Evolutionary conservation across 169 alveolate genomes (phyloP).

Genomic region (Theileria sp.): DNA sequence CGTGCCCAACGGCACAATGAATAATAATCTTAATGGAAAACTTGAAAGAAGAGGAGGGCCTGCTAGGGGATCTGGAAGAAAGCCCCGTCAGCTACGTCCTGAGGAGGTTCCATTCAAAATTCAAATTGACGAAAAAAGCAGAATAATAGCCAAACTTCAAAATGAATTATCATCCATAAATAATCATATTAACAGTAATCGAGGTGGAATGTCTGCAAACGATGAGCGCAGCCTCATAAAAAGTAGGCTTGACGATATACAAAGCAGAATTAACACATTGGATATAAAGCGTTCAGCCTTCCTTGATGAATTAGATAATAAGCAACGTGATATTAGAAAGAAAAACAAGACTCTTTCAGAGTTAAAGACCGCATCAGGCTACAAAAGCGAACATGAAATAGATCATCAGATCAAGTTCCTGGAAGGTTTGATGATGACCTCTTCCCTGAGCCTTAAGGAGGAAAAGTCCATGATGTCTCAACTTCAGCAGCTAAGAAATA

Average conservation of each 20-base stretch:
- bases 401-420: conserved; percentile 70
- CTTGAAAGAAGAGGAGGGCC: conserved; percentile 8
- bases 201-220: conserved; percentile 68
- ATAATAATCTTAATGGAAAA: neutral
- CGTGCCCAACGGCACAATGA: conserved; percentile 33
- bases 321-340: conserved; percentile 72
- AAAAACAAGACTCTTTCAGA: conserved; percentile 65
- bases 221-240: conserved; percentile 71
- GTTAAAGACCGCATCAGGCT: conserved; percentile 69
- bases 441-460: conserved; percentile 75
- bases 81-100: conserved; percentile 49
- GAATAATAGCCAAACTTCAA: conserved; percentile 38
- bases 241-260: conserved; percentile 66
- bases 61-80: neutral
- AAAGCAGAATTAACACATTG: conserved; percentile 63
- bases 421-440: conserved; percentile 74
- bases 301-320: conserved; percentile 67
- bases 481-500: conserved; percentile 69
- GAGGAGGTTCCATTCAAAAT: conserved; percentile 56
- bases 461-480: conserved; percentile 73
- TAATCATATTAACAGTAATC: conserved; percentile 53
- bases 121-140: conserved; percentile 59
- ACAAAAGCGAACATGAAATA: conserved; percentile 70
- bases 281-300: conserved; percentile 69
- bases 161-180: conserved; percentile 66